Percentiles rank a stretch among this genome's conserved stretches.
These are phyloP conservation scores for Neurospora tetrasperma DNA, from an alignment of 495 filamentous ascomycete species.

Conservation along the genomic window DNA sequence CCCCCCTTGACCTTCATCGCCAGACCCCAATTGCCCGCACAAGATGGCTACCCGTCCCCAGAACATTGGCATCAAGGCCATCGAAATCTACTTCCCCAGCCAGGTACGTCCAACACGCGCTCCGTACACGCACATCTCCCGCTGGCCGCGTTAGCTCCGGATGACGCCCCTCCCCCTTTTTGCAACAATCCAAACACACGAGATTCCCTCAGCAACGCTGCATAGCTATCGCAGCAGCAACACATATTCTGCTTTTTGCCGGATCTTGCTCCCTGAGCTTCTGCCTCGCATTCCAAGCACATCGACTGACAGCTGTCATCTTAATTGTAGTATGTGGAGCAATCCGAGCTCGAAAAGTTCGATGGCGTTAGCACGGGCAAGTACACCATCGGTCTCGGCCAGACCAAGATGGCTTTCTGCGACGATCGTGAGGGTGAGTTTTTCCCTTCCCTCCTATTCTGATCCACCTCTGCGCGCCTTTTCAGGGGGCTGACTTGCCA, in stretches of 20 bases:
- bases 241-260: background rate
- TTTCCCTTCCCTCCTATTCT: background rate
- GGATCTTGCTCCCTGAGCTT: background rate
- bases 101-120: conserved; percentile 53
- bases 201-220: background rate
- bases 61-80: conserved; percentile 99
- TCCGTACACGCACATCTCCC: background rate
- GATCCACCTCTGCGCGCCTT: background rate
- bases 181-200: background rate
- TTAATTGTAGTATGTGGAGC: conserved; percentile 77
- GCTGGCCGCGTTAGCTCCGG: background rate
- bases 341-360: conserved; percentile 92
- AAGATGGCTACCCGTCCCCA: conserved; percentile 79
- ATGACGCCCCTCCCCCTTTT: background rate
- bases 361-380: conserved; percentile 91
- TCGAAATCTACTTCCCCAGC: conserved; percentile 95
- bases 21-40: conserved; percentile 19
- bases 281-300: conserved; percentile 3
- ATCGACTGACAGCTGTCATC: conserved; percentile 20
- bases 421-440: conserved; percentile 91
- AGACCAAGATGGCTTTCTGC: conserved; percentile 99
- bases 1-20: background rate
- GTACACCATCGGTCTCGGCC: conserved; percentile 98
- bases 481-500: conserved; percentile 18
- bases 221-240: background rate